Evolutionary conservation across 1,139 yeast genomes (phyloP).

Genomic region (Kodamaea alishanica): DNA sequence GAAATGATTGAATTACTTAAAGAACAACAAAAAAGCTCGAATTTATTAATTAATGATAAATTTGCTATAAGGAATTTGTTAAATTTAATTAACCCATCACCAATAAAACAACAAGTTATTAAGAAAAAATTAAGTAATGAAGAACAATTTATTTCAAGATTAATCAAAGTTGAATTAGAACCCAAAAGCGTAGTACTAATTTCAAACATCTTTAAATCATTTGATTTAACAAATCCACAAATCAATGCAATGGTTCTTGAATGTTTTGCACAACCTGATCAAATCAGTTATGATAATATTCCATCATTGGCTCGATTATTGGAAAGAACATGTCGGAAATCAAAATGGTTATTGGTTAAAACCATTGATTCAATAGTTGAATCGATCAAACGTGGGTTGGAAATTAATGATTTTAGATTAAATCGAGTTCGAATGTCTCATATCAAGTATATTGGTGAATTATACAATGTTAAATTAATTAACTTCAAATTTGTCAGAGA

Average conservation of each 20-base stretch:
- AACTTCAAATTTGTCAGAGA: slow-evolving; percentile 47
- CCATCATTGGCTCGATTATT: slow-evolving; percentile 49
- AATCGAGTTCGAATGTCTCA: slow-evolving; percentile 65
- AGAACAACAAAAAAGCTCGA: slow-evolving; percentile 43
- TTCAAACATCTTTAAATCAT: slow-evolving; percentile 37
- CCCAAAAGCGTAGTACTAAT: slow-evolving; percentile 32
- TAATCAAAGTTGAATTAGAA: slow-evolving; percentile 52
- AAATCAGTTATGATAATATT: slow-evolving; percentile 56
- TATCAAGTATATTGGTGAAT: slow-evolving; percentile 56
- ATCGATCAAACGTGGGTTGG: slow-evolving; percentile 61
- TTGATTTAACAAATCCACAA: slow-evolving; percentile 44
- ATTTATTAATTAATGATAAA: slow-evolving; percentile 53
- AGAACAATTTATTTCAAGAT: slow-evolving; percentile 44
- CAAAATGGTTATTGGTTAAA: slow-evolving; percentile 36
- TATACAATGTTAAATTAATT: slow-evolving; percentile 50
- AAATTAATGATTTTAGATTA: slow-evolving; percentile 54
- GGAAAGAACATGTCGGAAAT: slow-evolving; percentile 29
- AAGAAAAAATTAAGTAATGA: slow-evolving; percentile 17
- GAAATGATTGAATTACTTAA: slow-evolving; percentile 60
- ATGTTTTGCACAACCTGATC: slow-evolving; percentile 60
- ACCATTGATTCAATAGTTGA: slow-evolving; percentile 69
- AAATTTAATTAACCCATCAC: slow-evolving; percentile 60
- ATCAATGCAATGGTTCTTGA: slow-evolving; percentile 41
- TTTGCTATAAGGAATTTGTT: slow-evolving; percentile 60
- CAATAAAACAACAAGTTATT: slow-evolving; percentile 14